These are phyloP conservation scores for Hymenoscyphus fructigenus DNA, from an alignment of 2,329 filamentous ascomycete species.

Conservation along the genomic window DNA sequence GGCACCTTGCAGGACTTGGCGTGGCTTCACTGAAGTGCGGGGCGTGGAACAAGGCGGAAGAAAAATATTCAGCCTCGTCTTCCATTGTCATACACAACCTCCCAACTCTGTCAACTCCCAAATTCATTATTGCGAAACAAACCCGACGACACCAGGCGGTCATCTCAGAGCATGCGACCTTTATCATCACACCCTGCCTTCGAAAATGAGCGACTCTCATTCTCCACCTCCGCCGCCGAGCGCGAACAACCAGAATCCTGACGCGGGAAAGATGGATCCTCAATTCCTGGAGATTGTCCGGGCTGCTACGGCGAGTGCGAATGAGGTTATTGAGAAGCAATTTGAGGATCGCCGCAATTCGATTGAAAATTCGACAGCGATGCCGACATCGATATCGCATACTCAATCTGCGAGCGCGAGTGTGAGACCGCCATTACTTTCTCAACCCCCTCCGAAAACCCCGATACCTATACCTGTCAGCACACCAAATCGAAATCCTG, in stretches of 20 bases:
- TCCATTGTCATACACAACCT: not conserved
- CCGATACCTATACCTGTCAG: not conserved
- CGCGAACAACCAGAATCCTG: not conserved
- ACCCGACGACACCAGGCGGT: not conserved
- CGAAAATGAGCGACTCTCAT: not conserved
- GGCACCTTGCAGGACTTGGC: not conserved
- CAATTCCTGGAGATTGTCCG: not conserved
- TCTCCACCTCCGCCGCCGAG: not conserved
- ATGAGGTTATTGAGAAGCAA: not conserved
- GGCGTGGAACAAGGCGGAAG: no score
- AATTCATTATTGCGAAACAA: not conserved
- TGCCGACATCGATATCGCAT: not conserved
- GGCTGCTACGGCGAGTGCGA: not conserved
- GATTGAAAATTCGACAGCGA: not conserved
- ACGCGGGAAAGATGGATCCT: not conserved
- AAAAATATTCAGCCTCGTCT: not conserved
- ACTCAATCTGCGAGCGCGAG: not conserved
- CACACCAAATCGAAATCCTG: not conserved
- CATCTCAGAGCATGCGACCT: not conserved
- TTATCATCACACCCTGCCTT: not conserved
- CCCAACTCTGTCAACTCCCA: not conserved
- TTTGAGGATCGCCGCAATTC: not conserved
- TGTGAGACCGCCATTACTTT: not conserved
- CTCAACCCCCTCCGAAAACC: not conserved
- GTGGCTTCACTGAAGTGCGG: not conserved